These are phyloP conservation scores for Colletotrichum sp. DNA, from an alignment of 2,329 filamentous ascomycete species.

Conservation along the genomic window DNA sequence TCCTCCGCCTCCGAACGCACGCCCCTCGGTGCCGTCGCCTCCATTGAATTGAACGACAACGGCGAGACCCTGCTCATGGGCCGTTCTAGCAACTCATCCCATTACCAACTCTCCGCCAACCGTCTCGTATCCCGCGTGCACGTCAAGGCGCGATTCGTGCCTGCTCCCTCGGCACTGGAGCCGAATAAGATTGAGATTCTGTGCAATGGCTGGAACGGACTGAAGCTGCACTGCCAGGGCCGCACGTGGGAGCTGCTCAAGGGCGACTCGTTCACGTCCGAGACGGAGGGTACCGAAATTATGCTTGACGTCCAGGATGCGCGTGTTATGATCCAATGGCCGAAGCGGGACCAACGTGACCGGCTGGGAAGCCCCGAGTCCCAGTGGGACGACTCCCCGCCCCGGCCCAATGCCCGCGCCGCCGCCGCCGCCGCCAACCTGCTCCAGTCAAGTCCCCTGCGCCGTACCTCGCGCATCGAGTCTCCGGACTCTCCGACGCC, in stretches of 20 bases:
- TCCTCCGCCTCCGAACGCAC: constrained; percentile 77
- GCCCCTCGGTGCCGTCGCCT: constrained; percentile 84
- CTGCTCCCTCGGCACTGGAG: constrained; percentile 70
- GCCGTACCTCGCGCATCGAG: constrained; percentile 61
- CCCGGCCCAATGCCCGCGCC: constrained; percentile 42
- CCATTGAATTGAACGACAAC: constrained; percentile 79
- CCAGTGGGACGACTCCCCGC: constrained; percentile 71
- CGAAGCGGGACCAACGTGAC: constrained; percentile 60
- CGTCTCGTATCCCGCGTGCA: constrained; percentile 93
- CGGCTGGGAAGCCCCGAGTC: constrained; percentile 62
- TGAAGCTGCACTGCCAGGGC: constrained; percentile 90
- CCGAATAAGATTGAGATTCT: constrained; percentile 84
- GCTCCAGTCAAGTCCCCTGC: constrained; percentile 67
- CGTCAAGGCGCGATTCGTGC: constrained; percentile 84
- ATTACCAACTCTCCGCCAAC: constrained; percentile 92
- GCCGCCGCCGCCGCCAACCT: constrained; percentile 36
- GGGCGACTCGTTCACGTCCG: constrained; percentile 87
- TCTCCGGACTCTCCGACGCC: constrained; percentile 75
- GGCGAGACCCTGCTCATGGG: constrained; percentile 88
- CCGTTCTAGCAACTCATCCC: constrained; percentile 91
- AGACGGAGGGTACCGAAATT: constrained; percentile 86
- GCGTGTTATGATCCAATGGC: constrained; percentile 90
- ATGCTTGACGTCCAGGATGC: constrained; percentile 96
- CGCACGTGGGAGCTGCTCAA: constrained; percentile 85
- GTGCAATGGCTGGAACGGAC: constrained; percentile 95